Conservation (phyloP, 78 protist species). For the Monosiga brevicollis region DNA sequence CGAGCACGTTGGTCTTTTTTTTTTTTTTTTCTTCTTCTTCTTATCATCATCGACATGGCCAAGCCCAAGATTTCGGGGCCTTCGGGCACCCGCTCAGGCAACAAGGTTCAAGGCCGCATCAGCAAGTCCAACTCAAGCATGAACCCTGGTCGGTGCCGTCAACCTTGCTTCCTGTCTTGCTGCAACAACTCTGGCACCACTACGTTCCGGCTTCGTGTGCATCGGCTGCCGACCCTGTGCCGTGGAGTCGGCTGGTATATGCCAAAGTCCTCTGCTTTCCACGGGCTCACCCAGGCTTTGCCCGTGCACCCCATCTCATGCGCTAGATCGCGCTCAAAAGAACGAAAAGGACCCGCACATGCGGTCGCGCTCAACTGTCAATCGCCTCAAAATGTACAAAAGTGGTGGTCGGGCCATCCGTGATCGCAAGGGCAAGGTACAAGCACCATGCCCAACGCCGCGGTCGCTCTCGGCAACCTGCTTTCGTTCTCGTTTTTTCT, state of each 20-base stretch:
- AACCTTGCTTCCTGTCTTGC: not conserved
- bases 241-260: not conserved
- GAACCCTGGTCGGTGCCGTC: not conserved
- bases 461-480: not conserved
- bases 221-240: not conserved
- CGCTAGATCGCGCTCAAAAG: not conserved
- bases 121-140: not conserved
- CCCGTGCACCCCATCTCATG: not conserved
- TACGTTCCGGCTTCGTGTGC: not conserved
- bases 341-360: not conserved
- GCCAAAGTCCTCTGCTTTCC: not conserved
- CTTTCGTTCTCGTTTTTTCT: not conserved
- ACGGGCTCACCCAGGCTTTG: not conserved
- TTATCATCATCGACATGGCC: too few relatives aligned
- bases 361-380: conserved; percentile 25
- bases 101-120: not conserved
- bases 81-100: too few relatives aligned
- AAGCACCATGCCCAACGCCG: not conserved
- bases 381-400: conserved; percentile 47
- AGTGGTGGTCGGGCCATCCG: conserved; percentile 33
- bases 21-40: too few relatives aligned
- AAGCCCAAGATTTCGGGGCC: too few relatives aligned
- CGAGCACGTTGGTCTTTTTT: too few relatives aligned
- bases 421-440: conserved; percentile 2
- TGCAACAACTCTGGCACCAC: too few relatives aligned